Percentiles rank a stretch among this genome's conserved stretches.
Conservation (phyloP, 1,139 yeast genomes). For the Entelexis sorbosivorans region DNA sequence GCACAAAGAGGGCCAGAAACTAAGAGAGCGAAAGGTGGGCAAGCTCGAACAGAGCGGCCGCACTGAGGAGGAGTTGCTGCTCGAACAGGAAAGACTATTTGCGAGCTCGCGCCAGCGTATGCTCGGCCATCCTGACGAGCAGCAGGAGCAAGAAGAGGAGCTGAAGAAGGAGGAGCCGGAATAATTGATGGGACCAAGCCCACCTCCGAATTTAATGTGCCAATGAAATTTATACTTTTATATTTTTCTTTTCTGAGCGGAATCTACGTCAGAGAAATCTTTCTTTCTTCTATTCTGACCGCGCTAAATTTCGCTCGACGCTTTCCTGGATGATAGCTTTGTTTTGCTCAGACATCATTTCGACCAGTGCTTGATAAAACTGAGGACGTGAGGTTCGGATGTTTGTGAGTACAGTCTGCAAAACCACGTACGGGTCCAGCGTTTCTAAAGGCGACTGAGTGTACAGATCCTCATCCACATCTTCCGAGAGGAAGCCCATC, state of each 20-base stretch:
- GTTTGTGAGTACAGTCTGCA: slow-evolving; percentile 37
- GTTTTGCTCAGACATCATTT: slow-evolving; percentile 25
- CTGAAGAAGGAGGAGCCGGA: neutral
- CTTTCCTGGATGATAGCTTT: slow-evolving; percentile 16
- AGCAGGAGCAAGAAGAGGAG: neutral
- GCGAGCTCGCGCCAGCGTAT: slow-evolving; percentile 64
- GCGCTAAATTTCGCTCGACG: neutral
- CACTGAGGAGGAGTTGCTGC: slow-evolving; percentile 79
- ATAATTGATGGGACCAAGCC: neutral
- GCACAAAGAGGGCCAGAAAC: slow-evolving; percentile 70
- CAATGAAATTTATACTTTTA: neutral
- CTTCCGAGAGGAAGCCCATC: slow-evolving; percentile 38
- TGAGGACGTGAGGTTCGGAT: slow-evolving; percentile 29
- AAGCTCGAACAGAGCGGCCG: slow-evolving; percentile 89
- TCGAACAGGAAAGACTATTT: slow-evolving; percentile 87
- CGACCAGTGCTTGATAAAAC: slow-evolving; percentile 28
- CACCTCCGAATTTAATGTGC: neutral
- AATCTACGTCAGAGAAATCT: no score
- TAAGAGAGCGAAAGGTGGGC: slow-evolving; percentile 81
- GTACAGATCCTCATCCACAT: slow-evolving; percentile 67
- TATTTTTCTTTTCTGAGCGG: neutral
- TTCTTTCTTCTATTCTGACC: neutral
- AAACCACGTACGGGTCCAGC: slow-evolving; percentile 49
- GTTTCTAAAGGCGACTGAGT: slow-evolving; percentile 67
- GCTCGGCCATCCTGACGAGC: slow-evolving; percentile 19